These are phyloP conservation scores for Pyrus hybrid DNA, from an alignment of 331 rosid species.

Conservation along the genomic window DNA sequence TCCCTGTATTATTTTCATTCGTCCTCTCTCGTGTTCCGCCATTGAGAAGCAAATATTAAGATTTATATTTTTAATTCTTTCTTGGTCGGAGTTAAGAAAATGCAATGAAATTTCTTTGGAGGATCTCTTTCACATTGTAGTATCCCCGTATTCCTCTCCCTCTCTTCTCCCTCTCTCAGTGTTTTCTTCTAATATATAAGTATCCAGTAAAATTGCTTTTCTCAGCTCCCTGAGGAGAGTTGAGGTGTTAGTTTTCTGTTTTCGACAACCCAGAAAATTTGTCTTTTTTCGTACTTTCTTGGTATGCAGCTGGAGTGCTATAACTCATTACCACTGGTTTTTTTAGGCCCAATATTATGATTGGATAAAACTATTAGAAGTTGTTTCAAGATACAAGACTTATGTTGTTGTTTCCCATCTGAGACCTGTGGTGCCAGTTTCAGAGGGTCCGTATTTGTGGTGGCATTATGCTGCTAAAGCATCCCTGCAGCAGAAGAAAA, in stretches of 20 bases:
- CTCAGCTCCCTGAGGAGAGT: background rate
- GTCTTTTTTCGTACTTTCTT: background rate
- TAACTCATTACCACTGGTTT: background rate
- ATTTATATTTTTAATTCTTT: background rate
- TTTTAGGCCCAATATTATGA: constrained; percentile 80
- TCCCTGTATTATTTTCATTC: background rate
- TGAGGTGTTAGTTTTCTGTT: background rate
- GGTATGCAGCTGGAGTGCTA: constrained; percentile 11
- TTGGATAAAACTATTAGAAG: constrained; percentile 92
- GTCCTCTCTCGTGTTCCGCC: background rate
- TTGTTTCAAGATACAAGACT: constrained; percentile 72
- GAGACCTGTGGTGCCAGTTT: constrained; percentile 67
- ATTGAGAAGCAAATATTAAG: background rate
- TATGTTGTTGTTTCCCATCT: constrained; percentile 80
- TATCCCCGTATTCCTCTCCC: background rate
- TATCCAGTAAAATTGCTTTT: background rate
- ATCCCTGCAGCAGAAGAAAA: constrained; percentile 71
- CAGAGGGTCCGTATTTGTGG: constrained; percentile 59
- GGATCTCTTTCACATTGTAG: background rate
- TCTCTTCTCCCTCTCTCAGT: background rate
- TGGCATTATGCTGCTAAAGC: constrained; percentile 93
- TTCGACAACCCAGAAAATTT: background rate
- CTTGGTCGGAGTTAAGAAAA: background rate
- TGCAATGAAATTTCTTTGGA: background rate
- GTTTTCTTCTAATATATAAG: background rate